phyloP scores from a whole-genome alignment of 192 early-diverging fungal species.

The Coemansia brasiliensis region DNA sequence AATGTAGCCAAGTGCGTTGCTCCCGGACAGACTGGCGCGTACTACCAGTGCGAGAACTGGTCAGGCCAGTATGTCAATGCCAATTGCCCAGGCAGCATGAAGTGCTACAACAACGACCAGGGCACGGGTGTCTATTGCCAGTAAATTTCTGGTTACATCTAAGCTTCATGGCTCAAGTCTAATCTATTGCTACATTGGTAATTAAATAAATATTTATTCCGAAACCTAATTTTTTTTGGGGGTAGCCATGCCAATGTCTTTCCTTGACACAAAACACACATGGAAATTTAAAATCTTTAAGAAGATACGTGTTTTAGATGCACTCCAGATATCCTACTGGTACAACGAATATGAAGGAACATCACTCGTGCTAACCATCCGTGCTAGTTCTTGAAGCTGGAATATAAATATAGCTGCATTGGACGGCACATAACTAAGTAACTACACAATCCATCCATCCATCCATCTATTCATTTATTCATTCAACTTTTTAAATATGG shows the following conservation, averaged over 20 bases:
- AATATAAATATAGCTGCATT: too few species aligned
- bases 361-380: too few species aligned
- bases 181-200: not conserved
- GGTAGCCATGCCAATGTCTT: too few species aligned
- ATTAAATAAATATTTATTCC: constrained; percentile 1
- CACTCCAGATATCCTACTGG: too few species aligned
- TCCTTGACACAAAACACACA: too few species aligned
- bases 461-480: not conserved
- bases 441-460: not conserved
- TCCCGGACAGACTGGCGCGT: constrained; percentile 32
- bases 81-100: constrained; percentile 34
- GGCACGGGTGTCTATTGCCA: constrained; percentile 35
- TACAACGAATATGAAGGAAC: too few species aligned
- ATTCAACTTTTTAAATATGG: constrained; percentile 9
- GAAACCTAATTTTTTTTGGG: not conserved
- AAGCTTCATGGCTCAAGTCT: too few species aligned
- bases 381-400: too few species aligned
- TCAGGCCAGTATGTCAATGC: constrained; percentile 38
- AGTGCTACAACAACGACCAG: constrained; percentile 45
- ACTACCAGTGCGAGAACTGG: constrained; percentile 50
- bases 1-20: constrained; percentile 43
- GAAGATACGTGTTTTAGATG: too few species aligned
- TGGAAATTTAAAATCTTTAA: too few species aligned
- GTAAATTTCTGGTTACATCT: not conserved
- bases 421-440: not conserved